Evolutionary conservation across 1,284 basidiomycete species (phyloP).

Genomic region (Uromyces viciae-fabae): DNA sequence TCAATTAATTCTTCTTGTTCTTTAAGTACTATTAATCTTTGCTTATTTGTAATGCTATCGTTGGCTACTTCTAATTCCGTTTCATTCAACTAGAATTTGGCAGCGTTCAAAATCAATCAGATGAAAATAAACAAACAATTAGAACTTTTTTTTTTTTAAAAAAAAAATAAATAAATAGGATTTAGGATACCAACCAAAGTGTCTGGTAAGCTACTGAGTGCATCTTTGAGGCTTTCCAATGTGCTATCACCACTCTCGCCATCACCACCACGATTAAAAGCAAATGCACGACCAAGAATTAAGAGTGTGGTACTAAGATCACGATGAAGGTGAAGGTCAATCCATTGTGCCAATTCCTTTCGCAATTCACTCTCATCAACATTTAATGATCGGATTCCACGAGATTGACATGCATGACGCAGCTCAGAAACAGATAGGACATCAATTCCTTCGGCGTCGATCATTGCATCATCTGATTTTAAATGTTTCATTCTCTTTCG

Average conservation of each 20-base stretch:
- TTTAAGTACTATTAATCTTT: slow-evolving; percentile 93
- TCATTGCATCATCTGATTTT: slow-evolving; percentile 83
- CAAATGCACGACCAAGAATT: slow-evolving; percentile 86
- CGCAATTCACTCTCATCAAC: slow-evolving; percentile 63
- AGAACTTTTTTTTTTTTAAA: too few relatives aligned
- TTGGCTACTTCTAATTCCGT: slow-evolving; percentile 92
- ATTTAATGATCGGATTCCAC: slow-evolving; percentile 83
- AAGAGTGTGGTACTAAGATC: slow-evolving; percentile 88
- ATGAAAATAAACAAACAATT: neutral
- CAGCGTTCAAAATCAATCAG: neutral
- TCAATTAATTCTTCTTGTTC: slow-evolving; percentile 99
- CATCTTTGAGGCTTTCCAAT: slow-evolving; percentile 78
- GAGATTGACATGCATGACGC: slow-evolving; percentile 85
- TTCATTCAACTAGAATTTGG: slow-evolving; percentile 74
- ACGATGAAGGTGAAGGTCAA: slow-evolving; percentile 78
- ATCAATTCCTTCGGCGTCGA: slow-evolving; percentile 82
- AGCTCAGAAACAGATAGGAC: slow-evolving; percentile 85
- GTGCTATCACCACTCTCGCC: slow-evolving; percentile 74
- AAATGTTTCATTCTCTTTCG: slow-evolving; percentile 77
- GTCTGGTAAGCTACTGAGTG: slow-evolving; percentile 88
- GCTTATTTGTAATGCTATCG: slow-evolving; percentile 91
- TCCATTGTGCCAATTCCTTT: slow-evolving; percentile 89
- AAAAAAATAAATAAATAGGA: neutral
- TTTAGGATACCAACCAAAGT: slow-evolving; percentile 67
- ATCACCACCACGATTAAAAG: slow-evolving; percentile 68